Percentiles rank a stretch among this genome's conserved stretches.
Conservation (phyloP, 495 filamentous ascomycete genomes). For the Pseudoneurospora amorphoporcata region DNA sequence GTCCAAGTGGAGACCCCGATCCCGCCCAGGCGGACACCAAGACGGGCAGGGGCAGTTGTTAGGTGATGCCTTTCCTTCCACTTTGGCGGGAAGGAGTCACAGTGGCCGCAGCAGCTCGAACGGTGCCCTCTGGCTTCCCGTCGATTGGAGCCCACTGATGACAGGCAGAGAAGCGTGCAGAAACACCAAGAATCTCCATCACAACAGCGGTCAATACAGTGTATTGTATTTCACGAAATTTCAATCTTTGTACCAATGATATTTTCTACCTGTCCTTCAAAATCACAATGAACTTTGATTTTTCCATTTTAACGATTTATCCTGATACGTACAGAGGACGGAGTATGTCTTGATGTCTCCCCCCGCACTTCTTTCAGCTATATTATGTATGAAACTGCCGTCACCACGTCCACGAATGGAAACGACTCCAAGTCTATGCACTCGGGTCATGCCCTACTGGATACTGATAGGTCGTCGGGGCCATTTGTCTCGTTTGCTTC, state of each 20-base stretch:
- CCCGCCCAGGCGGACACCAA: neutral
- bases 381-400: neutral
- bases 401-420: neutral
- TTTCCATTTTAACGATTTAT: neutral
- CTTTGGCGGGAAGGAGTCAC: neutral
- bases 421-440: neutral
- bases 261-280: neutral
- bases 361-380: neutral
- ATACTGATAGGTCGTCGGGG: neutral
- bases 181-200: slow-evolving; percentile 14
- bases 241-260: neutral
- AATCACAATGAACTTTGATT: neutral
- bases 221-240: neutral
- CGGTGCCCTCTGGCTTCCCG: neutral
- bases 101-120: neutral
- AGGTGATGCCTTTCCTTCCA: neutral
- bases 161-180: slow-evolving; percentile 19
- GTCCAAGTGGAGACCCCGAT: neutral
- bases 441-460: neutral
- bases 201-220: neutral
- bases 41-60: neutral
- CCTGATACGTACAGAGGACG: neutral
- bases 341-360: neutral
- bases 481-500: neutral
- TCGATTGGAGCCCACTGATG: neutral